Percentiles rank a stretch among this genome's conserved stretches.
These are phyloP conservation scores for Ceratobasidium sp. DNA, from an alignment of 1,284 basidiomycete genomes.

Conservation along the genomic window DNA sequence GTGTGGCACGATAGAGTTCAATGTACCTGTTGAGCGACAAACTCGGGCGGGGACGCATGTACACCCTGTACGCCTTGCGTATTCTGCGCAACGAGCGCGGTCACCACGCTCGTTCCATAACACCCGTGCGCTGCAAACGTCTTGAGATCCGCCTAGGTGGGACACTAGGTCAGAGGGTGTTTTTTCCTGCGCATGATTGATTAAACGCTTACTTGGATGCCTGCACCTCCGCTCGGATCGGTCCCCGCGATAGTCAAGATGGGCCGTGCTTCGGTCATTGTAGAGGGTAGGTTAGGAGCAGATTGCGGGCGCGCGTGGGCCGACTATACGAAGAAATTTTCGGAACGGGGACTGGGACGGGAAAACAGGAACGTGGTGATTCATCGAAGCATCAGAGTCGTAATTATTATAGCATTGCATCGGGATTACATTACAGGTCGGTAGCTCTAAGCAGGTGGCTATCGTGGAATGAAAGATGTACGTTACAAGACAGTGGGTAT, in stretches of 20 bases:
- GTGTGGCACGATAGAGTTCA: neutral
- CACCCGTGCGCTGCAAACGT: conserved; percentile 83
- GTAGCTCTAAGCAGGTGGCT: neutral
- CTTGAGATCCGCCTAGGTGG: conserved; percentile 83
- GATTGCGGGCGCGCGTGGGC: neutral
- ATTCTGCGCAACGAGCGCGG: conserved; percentile 93
- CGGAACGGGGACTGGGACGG: neutral
- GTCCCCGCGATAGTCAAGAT: conserved; percentile 86
- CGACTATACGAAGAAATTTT: neutral
- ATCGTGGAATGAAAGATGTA: neutral
- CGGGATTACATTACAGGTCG: neutral
- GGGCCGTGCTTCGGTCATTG: conserved; percentile 12
- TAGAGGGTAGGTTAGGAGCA: neutral
- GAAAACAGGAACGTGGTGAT: too few species aligned
- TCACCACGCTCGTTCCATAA: conserved; percentile 89
- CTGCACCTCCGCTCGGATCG: conserved; percentile 90
- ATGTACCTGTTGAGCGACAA: conserved; percentile 77
- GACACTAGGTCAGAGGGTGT: conserved; percentile 8
- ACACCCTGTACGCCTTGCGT: conserved; percentile 85
- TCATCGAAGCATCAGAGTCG: neutral
- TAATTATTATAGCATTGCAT: neutral
- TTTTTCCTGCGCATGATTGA: conserved; percentile 8
- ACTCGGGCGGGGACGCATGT: conserved; percentile 72
- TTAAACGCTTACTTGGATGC: conserved; percentile 76
- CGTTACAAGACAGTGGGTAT: neutral